Evolutionary conservation across 169 alveolate genomes (phyloP), one percentile per base, ranked within the genome.

Genomic region (Theileria luwenshuni): DNA sequence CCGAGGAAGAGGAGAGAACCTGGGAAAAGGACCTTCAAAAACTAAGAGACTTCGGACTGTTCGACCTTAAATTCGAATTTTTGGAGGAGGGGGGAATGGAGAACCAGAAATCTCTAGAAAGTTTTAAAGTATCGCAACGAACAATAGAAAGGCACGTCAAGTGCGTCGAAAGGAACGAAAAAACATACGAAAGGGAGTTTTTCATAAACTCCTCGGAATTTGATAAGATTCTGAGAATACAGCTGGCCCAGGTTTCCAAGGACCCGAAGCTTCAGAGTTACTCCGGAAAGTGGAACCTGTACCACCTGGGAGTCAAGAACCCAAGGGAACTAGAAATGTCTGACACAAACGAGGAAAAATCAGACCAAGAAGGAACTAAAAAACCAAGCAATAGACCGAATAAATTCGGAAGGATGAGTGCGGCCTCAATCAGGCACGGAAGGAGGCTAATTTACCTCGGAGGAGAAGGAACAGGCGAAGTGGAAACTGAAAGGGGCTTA

Each of bases 221-320:
- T 54, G 89, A 81, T 59, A 68, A 69, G 56, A 74, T 81, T 10
- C 60, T 81, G 52, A 76, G 89, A 59, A 81, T 81, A 30, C 85
- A 81, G 51, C 70, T 81, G 35, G 69, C 89, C 5, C 89, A 81
- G 62, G 68, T 67, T 3, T 81, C 79, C 30, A 81, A 81, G 81
- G 80, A 81, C 42, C 89, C 89, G 32, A 72, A 74, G 30, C 76
- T 81, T 49, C 89, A 81, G 47, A 81, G 59, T 52, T 81, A 81
- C 54, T 51, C 72, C 23, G 89, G 89, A 0, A 35, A 42, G 15
- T 81, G 84, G 89, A 73, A 81, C 62, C 45, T 75, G 19, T 67
- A 75, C 17, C 87, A 79, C 65, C 19, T 79, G 45, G 81, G 81
- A 13, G 62, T 77, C 35, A 41, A 32, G 27, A 62, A 35, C 27